Conservation (phyloP, 139 green algal species). For the Chlorella sp. region DNA sequence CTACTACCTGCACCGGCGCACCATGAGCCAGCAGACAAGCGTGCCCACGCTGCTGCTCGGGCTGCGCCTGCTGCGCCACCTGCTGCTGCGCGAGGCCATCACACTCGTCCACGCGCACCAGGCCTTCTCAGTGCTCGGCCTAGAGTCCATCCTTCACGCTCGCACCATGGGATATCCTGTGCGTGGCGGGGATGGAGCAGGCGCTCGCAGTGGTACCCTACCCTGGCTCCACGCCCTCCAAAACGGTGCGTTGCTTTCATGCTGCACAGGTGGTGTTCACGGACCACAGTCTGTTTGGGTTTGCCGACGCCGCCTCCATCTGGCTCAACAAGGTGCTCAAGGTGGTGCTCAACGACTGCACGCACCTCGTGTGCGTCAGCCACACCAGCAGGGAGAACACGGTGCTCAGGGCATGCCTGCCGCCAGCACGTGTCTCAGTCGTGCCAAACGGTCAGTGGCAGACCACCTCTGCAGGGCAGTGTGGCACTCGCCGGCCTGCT, state of each 20-base stretch:
- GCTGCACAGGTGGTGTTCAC: slow-evolving; percentile 82
- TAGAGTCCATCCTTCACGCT: slow-evolving; percentile 79
- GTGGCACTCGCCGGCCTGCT: too few relatives aligned
- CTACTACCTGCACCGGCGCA: slow-evolving; percentile 82
- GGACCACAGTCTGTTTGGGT: slow-evolving; percentile 96
- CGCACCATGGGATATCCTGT: slow-evolving; percentile 73
- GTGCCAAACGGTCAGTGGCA: slow-evolving; percentile 87
- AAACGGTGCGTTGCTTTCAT: slow-evolving; percentile 58
- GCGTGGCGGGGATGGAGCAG: slow-evolving; percentile 96
- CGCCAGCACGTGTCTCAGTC: slow-evolving; percentile 80
- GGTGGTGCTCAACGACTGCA: slow-evolving; percentile 64
- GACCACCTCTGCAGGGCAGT: too few relatives aligned
- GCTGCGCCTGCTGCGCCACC: slow-evolving; percentile 52
- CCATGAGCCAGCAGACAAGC: slow-evolving; percentile 64
- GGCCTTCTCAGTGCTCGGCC: slow-evolving; percentile 79
- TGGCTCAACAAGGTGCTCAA: slow-evolving; percentile 89
- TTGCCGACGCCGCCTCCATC: slow-evolving; percentile 81
- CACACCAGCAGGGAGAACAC: slow-evolving; percentile 97
- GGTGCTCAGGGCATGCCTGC: slow-evolving; percentile 81
- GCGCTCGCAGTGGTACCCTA: slow-evolving; percentile 95
- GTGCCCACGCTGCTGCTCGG: slow-evolving; percentile 64
- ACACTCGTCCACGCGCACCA: slow-evolving; percentile 80
- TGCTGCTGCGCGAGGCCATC: slow-evolving; percentile 76
- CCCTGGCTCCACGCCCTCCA: slow-evolving; percentile 73
- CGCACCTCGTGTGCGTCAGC: slow-evolving; percentile 86